These are phyloP conservation scores for Entonaema liquescens DNA, from an alignment of 495 filamentous ascomycete genomes.

Conservation along the genomic window DNA sequence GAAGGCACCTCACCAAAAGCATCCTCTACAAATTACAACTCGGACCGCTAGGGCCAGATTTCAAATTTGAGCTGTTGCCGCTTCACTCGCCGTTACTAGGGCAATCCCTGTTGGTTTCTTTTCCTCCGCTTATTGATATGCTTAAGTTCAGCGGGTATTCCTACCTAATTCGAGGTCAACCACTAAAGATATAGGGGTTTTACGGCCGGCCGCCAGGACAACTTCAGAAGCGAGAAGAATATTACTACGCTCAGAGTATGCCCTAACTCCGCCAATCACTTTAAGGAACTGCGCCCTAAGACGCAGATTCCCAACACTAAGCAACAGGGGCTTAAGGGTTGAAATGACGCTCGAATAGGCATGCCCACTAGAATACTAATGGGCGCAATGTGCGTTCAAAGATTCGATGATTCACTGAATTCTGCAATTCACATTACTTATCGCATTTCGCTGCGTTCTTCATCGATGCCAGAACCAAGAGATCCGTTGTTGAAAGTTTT, in stretches of 20 bases:
- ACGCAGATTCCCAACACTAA: constrained; percentile 1
- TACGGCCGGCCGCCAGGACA: background rate
- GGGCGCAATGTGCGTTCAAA: constrained; percentile 14
- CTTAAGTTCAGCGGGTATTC: constrained; percentile 13
- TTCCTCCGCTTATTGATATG: constrained; percentile 15
- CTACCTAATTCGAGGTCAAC: constrained; percentile 13
- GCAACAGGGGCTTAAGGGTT: constrained; percentile 4
- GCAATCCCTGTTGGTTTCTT: constrained; percentile 14
- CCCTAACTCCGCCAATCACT: background rate
- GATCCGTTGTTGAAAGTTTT: constrained; percentile 15
- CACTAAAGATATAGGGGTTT: constrained; percentile 1
- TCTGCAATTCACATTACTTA: constrained; percentile 14
- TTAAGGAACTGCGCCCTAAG: constrained; percentile 1
- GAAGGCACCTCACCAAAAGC: constrained; percentile 62
- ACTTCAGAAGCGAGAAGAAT: constrained; percentile 4
- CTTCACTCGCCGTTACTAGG: constrained; percentile 14
- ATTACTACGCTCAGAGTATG: constrained; percentile 9
- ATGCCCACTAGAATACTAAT: constrained; percentile 11
- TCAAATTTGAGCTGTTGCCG: constrained; percentile 70
- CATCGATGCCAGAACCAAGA: constrained; percentile 14
- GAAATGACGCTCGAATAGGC: constrained; percentile 12
- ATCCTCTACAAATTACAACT: constrained; percentile 76
- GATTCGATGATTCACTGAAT: constrained; percentile 15
- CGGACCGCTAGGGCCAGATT: constrained; percentile 64
- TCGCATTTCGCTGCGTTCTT: constrained; percentile 14